Percentiles rank a stretch among this genome's conserved stretches.
Conservation (phyloP, 2,329 filamentous ascomycete genomes). For the Fusarium armeniacum region DNA sequence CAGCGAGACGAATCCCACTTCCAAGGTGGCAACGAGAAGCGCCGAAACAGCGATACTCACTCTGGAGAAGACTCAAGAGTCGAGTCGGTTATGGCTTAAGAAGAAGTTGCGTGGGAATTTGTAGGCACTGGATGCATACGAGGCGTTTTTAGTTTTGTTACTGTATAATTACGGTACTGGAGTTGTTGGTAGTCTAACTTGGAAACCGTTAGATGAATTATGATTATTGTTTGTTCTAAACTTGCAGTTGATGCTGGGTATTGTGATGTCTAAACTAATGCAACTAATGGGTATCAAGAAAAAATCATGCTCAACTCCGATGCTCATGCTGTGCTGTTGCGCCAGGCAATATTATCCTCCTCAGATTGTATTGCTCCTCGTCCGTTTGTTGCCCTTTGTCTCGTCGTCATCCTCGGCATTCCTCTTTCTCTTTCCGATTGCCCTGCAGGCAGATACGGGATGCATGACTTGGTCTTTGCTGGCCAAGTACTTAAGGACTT, state of each 20-base stretch:
- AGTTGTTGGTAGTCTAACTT: conserved; percentile 3
- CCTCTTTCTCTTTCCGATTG: background rate
- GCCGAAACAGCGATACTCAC: conserved; percentile 43
- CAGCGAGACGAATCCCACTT: conserved; percentile 53
- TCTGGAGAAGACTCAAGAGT: conserved; percentile 38
- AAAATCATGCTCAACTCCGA: background rate
- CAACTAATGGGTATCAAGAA: background rate
- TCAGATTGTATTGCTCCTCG: background rate
- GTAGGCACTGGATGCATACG: conserved; percentile 26
- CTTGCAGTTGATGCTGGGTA: conserved; percentile 2
- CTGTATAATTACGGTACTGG: conserved; percentile 25
- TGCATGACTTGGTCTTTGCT: background rate
- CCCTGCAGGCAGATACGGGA: background rate
- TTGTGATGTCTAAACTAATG: conserved; percentile 3
- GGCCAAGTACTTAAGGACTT: background rate
- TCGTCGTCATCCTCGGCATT: background rate
- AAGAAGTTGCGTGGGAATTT: background rate
- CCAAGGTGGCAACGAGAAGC: conserved; percentile 44
- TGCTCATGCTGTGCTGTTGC: background rate
- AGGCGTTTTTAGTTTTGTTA: conserved; percentile 34
- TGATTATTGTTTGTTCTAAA: conserved; percentile 8
- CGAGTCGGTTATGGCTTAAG: conserved; percentile 40
- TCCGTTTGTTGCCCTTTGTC: background rate
- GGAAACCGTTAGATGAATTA: conserved; percentile 23
- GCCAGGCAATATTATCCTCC: background rate